These are phyloP conservation scores for Nothophoma quercina DNA, from an alignment of 2,329 filamentous ascomycete genomes.

Conservation along the genomic window DNA sequence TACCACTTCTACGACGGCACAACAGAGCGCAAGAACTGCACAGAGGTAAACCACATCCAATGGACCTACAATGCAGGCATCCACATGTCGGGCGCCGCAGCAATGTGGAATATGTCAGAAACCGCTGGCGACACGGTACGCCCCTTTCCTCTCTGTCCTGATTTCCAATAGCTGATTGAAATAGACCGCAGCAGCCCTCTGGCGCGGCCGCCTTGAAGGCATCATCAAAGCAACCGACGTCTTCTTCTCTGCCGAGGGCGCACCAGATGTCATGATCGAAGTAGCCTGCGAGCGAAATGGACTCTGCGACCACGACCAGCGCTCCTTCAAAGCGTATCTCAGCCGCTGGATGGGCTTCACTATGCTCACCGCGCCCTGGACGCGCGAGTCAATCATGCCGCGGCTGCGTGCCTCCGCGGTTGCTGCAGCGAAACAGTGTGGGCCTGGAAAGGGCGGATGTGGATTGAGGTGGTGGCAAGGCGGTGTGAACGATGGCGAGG, in stretches of 20 bases:
- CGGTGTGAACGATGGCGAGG: slow-evolving; percentile 55
- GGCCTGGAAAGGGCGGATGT: slow-evolving; percentile 57
- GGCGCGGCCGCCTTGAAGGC: slow-evolving; percentile 34
- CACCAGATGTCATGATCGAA: slow-evolving; percentile 53
- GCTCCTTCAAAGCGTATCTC: slow-evolving; percentile 54
- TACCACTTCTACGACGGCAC: slow-evolving; percentile 56
- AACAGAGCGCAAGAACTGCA: slow-evolving; percentile 54
- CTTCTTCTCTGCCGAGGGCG: slow-evolving; percentile 56
- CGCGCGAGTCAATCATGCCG: slow-evolving; percentile 54
- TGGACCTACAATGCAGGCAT: slow-evolving; percentile 58
- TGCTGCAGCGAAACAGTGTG: slow-evolving; percentile 63
- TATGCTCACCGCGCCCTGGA: slow-evolving; percentile 47
- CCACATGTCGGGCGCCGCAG: slow-evolving; percentile 54
- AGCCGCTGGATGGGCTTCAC: slow-evolving; percentile 52
- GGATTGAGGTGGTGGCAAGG: slow-evolving; percentile 53
- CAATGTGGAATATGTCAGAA: slow-evolving; percentile 56
- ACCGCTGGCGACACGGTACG: slow-evolving; percentile 39
- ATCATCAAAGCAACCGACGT: slow-evolving; percentile 49
- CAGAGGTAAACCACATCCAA: slow-evolving; percentile 51
- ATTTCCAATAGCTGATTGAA: background rate
- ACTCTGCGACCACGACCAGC: slow-evolving; percentile 57
- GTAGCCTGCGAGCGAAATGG: slow-evolving; percentile 54
- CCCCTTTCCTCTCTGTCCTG: too few species aligned
- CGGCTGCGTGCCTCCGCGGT: slow-evolving; percentile 61
- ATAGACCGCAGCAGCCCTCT: slow-evolving; percentile 27